Conservation (phyloP, 176 grass and related monocot species). For the Panicum miliaceum region DNA sequence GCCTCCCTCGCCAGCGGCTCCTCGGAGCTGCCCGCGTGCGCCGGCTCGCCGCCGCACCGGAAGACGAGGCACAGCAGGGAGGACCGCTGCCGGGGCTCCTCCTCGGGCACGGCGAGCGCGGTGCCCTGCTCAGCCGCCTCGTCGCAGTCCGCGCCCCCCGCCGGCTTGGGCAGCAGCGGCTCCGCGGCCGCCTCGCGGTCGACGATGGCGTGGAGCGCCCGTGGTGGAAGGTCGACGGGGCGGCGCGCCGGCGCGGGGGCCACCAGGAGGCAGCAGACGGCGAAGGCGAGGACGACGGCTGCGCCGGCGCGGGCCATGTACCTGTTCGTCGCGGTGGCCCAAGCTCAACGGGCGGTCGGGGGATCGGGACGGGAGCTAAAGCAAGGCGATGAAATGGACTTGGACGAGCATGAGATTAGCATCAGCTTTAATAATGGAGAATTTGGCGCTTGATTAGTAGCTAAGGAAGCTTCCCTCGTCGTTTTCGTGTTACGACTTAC, state of each 20-base stretch:
- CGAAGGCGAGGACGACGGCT: not conserved
- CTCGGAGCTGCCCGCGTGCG: not conserved
- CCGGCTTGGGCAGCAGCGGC: slow-evolving; percentile 16
- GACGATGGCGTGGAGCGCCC: not conserved
- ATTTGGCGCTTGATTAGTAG: slow-evolving; percentile 29
- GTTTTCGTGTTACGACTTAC: slow-evolving; percentile 19
- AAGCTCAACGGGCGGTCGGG: not conserved
- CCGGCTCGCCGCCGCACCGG: slow-evolving; percentile 26
- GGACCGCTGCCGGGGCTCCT: not conserved
- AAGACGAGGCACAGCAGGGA: slow-evolving; percentile 32
- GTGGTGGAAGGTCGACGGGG: slow-evolving; percentile 1
- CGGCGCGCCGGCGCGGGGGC: slow-evolving; percentile 1
- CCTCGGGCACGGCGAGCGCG: not conserved
- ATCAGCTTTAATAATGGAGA: not conserved
- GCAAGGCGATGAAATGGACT: not conserved
- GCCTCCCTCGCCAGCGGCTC: not conserved
- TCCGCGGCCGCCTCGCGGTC: slow-evolving; percentile 19
- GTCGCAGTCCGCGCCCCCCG: not conserved
- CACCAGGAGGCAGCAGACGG: slow-evolving; percentile 47
- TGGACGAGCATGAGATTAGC: not conserved
- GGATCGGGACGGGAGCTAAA: not conserved
- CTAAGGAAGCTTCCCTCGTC: slow-evolving; percentile 38
- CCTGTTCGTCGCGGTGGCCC: not conserved
- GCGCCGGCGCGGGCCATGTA: slow-evolving; percentile 38
- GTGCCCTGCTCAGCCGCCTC: not conserved